phyloP scores from a whole-genome alignment of 2,329 filamentous ascomycete genomes.

The Penicillium palitans region DNA sequence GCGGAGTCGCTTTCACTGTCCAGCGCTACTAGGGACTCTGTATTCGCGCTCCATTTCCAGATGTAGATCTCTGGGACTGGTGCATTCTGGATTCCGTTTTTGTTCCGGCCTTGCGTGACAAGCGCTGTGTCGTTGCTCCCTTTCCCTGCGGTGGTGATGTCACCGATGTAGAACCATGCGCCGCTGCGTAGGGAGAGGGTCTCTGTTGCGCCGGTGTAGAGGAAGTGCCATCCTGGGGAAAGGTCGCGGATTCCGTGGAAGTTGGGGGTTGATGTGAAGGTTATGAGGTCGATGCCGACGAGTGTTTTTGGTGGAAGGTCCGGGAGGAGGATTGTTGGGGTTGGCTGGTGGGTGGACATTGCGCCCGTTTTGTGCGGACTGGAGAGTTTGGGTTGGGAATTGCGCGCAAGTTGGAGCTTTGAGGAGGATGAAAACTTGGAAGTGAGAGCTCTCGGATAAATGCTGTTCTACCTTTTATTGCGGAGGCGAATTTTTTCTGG shows the following conservation, averaged over 20 bases:
- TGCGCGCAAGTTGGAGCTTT: background rate
- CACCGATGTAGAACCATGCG: constrained; percentile 59
- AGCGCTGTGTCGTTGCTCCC: constrained; percentile 19
- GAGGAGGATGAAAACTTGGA: background rate
- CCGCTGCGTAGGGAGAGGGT: constrained; percentile 62
- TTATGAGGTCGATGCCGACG: constrained; percentile 56
- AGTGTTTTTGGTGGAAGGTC: constrained; percentile 49
- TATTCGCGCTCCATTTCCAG: constrained; percentile 54
- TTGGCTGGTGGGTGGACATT: constrained; percentile 31
- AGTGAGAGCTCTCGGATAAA: background rate
- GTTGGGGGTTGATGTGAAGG: constrained; percentile 62
- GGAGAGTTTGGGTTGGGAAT: background rate
- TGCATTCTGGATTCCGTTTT: background rate
- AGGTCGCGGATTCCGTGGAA: constrained; percentile 63
- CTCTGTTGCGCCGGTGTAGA: constrained; percentile 60
- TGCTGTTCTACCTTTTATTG: constrained; percentile 7
- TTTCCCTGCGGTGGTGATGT: constrained; percentile 28
- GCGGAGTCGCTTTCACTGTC: constrained; percentile 34
- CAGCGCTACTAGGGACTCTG: constrained; percentile 40
- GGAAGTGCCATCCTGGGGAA: constrained; percentile 60
- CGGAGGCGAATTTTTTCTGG: background rate
- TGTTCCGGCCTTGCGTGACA: constrained; percentile 18
- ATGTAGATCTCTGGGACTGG: constrained; percentile 49
- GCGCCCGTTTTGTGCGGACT: background rate
- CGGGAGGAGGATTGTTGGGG: constrained; percentile 47